Evolutionary conservation across 805 yeast genomes (phyloP), one percentile per base, ranked within the genome.

Genomic region (Pichia paraexigua): DNA sequence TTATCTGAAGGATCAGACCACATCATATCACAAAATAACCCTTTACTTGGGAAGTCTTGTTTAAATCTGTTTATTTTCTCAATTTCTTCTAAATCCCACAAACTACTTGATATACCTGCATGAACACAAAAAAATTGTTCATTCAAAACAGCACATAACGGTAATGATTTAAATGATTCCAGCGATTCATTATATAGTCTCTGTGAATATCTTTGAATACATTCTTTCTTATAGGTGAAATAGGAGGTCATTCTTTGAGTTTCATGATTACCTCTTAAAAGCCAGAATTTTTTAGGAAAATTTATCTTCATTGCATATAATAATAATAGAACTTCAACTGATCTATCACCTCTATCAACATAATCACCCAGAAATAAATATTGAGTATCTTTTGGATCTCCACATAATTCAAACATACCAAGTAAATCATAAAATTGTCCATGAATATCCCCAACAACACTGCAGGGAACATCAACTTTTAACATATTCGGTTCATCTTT

Each of bases 1-100:
- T 85, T 84, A 58, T 89, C 95, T 17, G 85, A 71, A 0, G 99
- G 99, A 67, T 92, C 98, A 0, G 97, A 85, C 99, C 98, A 92
- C 60, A 92, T 76, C 56, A 92, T 70, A 69, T 92, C 99, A 69
- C 97, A 92, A 88, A 89, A 87, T 49, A 91, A 67, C 0, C 99
- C 99, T 54, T 82, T 78, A 2, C 96, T 85, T 8, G 99, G 98
- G 47, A 65, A 62, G 25, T 96, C 96, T 63, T 89, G 95, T 51
- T 85, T 75, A 71, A 91, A 92, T 57, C 99, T 76, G 68, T 91
- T 81, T 40, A 92, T 70, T 41, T 69, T 72, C 28, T 76, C 74
- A 39, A 92, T 69, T 62, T 90, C 97, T 45, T 80, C 81, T 41
- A 88, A 72, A 2, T 83, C 71, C 50, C 74, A 77, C 57, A 92